Evolutionary conservation across 768 basidiomycete species (phyloP).

Genomic region (Auricularia sp.): DNA sequence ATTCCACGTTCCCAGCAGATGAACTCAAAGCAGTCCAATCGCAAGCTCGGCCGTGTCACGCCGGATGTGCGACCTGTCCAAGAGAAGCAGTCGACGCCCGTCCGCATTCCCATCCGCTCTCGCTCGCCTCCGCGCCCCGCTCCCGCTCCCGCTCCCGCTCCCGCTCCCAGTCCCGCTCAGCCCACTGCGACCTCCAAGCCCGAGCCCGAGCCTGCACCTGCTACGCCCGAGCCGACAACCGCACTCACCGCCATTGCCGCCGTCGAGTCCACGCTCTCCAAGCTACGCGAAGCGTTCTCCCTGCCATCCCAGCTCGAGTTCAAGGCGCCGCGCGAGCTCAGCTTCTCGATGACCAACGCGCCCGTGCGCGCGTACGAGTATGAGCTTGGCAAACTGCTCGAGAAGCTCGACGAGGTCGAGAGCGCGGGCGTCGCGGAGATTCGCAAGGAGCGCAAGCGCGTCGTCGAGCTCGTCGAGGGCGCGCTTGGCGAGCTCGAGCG

Average conservation of each 20-base stretch:
- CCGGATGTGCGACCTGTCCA: neutral
- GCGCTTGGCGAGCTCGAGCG: constrained; percentile 46
- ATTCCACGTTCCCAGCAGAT: neutral
- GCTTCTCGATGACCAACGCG: constrained; percentile 52
- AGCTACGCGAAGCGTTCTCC: constrained; percentile 13
- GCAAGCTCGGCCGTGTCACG: neutral
- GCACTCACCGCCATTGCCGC: constrained; percentile 5
- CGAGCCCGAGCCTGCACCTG: neutral
- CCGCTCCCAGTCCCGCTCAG: neutral
- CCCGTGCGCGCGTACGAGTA: constrained; percentile 54
- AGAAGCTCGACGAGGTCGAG: constrained; percentile 57
- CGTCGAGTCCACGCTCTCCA: constrained; percentile 14
- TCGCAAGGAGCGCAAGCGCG: constrained; percentile 36
- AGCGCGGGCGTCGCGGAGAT: constrained; percentile 49
- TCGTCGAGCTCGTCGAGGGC: constrained; percentile 49
- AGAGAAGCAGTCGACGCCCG: neutral
- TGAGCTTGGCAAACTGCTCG: constrained; percentile 49
- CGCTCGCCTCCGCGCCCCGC: neutral
- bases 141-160: neutral
- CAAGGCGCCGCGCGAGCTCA: constrained; percentile 24
- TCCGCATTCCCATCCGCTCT: neutral
- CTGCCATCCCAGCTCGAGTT: constrained; percentile 9
- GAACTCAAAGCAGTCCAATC: neutral
- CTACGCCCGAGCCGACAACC: neutral
- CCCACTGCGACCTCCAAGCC: neutral